Base-by-base conservation (phyloP, 306 rosid genomes). In the Betula pendula region DNA sequence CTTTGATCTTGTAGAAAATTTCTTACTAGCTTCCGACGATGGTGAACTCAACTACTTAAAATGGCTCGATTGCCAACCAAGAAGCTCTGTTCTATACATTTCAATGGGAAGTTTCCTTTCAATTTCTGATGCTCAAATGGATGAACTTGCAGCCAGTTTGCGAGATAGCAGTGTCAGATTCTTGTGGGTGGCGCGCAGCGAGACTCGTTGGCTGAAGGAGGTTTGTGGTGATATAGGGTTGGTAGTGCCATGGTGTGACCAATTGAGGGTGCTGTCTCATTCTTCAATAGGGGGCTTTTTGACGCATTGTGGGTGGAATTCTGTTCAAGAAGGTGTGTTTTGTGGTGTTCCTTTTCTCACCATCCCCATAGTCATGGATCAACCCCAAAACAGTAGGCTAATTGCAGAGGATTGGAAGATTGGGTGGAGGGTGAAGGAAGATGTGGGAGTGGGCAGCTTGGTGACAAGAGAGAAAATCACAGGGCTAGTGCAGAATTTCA, bases 201-300 rank as follows among this genome's bases (percentile, higher is more conserved):
- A 88, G 4, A 29, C 49, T 12, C 4, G 25, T 38, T 33, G 77
- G 73, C 24, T 72, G 62, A 76, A 42, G 25, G 77, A 74, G n/a
- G n/a, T 1, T 56, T 72, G 76, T 51, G 84, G 78, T 3, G 47
- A 25, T 6, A 73, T 19, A 49, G 87, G 84, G 62, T 59, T 81
- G 15, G 82, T 81, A 0, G 84, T 85, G 52, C 49, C 82, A 0
- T 85, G 87, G 92, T 85, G 89, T 77, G 87, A 81, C 45, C 88
- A 88, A 52, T 42, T 85, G 81, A 85, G 74, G 81, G 90, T 84
- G 31, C 25, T 88, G 83, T 78, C 76, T 27, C 90, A 88, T 71
- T 45, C 79, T 51, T 55, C 83, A 10, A 2, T 84, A 0, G 90
- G 84, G 2, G 88, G 87, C 0, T 82, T 81, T 77, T 58, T 63